Evolutionary conservation across 2,329 filamentous ascomycete species (phyloP), one percentile per base, ranked within the genome.

Genomic region (Sporothrix pallida): DNA sequence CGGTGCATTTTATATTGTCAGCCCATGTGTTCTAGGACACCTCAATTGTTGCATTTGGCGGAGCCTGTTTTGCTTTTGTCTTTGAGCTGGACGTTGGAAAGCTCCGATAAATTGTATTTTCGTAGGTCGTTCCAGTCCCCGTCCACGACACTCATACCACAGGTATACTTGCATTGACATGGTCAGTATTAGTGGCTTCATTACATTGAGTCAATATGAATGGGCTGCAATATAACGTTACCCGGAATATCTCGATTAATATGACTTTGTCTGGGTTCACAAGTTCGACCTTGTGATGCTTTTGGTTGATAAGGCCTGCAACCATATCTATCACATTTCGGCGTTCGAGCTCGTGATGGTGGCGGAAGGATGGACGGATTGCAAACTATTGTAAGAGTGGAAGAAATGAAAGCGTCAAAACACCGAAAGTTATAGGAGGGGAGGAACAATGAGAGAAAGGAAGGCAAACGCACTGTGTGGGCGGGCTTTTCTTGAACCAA

Each of bases 161-260:
- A 92, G 56, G 93, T 70, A 31, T 72, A 71, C 60, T 62, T 56
- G 23, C 87, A 72, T 89, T 37, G 4, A 37, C 7, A 90, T 67
- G 50, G 65, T 75, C 52, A 77, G 68, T 37, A 7, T n/a, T 17
- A 48, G 75, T 70, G 31, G 37, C 23, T 23, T 44, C n/a, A 17
- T 4, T 20, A 17, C 15, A 44, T 15, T 13, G 56, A 44, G 17
- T 6, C 12, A 15, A 23, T 3, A 42, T 15, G 10, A 67, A 7
- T 3, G n/a, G n/a, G 10, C 20, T 15, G 46, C 42, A n/a, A 37
- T 3, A 42, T 9, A 68, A 58, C 23, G 13, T 37, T 86, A 93
- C 93, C 87, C 94, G 90, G 81, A 92, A 95, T 73, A 96, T 87
- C 78, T 96, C 93, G 73, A 96, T 89, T 75, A 95, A 83, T 77